Base-by-base conservation (phyloP, 2,329 filamentous ascomycete genomes). In the Ophiobolus disseminans region DNA sequence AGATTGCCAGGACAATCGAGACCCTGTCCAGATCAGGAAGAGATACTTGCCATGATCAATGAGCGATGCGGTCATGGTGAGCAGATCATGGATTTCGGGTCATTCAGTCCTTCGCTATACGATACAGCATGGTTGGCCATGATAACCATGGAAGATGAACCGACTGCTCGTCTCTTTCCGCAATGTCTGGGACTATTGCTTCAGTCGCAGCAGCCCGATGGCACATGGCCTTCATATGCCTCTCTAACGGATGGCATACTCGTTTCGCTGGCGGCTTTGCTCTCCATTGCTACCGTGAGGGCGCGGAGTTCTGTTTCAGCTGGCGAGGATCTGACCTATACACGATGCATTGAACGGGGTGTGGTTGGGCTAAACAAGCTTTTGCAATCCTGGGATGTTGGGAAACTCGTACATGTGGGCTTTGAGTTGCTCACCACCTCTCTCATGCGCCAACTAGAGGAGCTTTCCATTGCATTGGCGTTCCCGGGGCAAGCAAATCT, bases 361-460 rank as follows among this genome's bases (percentile, higher is more conserved):
- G 5, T 9, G 19, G 17, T 10, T 9, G 17, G 6, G 6, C 4
- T 37, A 3, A 44, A 54, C 28, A 37, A 19, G 0, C 45, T 65
- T 13, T 39, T 74, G 19, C 38, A 62, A 22, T 42, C 45, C 10
- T 73, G 66, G 69, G 55, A 71, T 46, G 66, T 73, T 0, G 50
- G 56, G 2, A 45, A 49, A 2, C 63, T 60, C 2, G 53, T 58
- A 1, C 63, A 70, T n/a, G 65, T 72, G 4, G 72, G 71, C 5
- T 72, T 74, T 36, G 72, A 75, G 40, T 63, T 75, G 21, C 54
- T 72, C 6, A 57, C 74, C 13, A 65, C 70, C 2, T 60, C 63
- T 13, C 48, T 74, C 22, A 57, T 75, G 6, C 43, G 62, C 1
- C 46, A 65, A 4, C 55, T 76, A 1, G 53, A 60, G 28, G 40